phyloP scores from a whole-genome alignment of 2,329 filamentous ascomycete species.

The Penicillium digitatum region DNA sequence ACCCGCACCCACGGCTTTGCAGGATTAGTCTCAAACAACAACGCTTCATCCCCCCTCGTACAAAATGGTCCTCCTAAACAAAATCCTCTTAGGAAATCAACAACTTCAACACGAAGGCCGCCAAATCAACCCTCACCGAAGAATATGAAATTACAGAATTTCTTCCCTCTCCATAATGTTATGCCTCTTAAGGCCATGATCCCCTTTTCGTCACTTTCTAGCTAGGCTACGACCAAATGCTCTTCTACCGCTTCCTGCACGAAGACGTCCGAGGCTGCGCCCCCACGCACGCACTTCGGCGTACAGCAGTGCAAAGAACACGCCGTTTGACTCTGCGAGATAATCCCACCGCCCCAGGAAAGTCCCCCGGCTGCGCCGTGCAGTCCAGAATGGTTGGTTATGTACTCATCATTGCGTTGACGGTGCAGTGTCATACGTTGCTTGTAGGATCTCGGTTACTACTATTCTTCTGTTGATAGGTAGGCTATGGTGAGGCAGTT shows the following conservation, averaged over 20 bases:
- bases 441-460: constrained; percentile 38
- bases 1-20: neutral
- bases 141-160: constrained; percentile 8
- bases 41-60: constrained; percentile 29
- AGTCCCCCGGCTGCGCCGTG: constrained; percentile 37
- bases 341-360: constrained; percentile 41
- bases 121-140: constrained; percentile 23
- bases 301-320: constrained; percentile 42
- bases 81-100: constrained; percentile 43
- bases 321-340: constrained; percentile 39
- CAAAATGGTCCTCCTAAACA: constrained; percentile 42
- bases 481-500: constrained; percentile 45
- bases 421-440: constrained; percentile 46
- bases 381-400: constrained; percentile 48
- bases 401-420: constrained; percentile 47
- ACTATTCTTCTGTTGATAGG: constrained; percentile 40
- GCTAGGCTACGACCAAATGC: constrained; percentile 46
- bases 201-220: constrained; percentile 46
- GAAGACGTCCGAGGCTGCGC: constrained; percentile 21
- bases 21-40: constrained; percentile 2
- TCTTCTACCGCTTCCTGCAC: constrained; percentile 48
- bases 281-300: constrained; percentile 25
- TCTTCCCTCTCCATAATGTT: constrained; percentile 34
- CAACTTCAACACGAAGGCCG: constrained; percentile 36
- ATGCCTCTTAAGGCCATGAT: constrained; percentile 41